These are phyloP conservation scores for Acanthamoeba healyi DNA, from an alignment of 208 protist genomes.

Conservation along the genomic window DNA sequence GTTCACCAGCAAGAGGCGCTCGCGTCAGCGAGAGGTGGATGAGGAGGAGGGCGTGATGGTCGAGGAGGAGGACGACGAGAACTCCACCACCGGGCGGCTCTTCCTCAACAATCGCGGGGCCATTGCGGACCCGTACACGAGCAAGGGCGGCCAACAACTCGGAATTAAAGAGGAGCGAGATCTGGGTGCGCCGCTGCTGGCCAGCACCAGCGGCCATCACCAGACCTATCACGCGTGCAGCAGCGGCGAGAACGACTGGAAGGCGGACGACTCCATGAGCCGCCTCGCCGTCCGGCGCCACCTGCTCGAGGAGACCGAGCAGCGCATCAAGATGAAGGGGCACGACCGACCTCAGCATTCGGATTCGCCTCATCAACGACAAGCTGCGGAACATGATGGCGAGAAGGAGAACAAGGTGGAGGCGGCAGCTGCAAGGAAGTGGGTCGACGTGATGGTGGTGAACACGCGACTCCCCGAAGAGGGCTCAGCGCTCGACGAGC, in stretches of 20 bases:
- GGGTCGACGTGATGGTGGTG: not conserved
- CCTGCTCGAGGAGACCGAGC: conserved; percentile 4
- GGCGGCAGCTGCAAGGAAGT: not conserved
- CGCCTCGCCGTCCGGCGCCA: not conserved
- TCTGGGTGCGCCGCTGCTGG: not conserved
- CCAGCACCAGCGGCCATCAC: not conserved
- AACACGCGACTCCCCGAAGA: not conserved
- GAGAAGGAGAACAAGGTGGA: not conserved
- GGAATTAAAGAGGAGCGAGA: too few relatives aligned
- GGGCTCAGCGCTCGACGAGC: too few relatives aligned
- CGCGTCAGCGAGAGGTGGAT: not conserved
- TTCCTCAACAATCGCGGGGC: not conserved
- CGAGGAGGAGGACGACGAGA: conserved; percentile 13
- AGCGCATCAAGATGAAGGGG: not conserved
- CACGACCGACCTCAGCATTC: not conserved
- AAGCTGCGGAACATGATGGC: not conserved
- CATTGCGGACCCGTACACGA: not conserved
- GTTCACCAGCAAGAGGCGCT: not conserved
- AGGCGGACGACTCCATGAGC: not conserved
- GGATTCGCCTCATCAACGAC: not conserved
- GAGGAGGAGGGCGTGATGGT: conserved; percentile 24
- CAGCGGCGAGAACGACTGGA: not conserved
- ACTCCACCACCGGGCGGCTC: not conserved
- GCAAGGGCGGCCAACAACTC: too few relatives aligned
- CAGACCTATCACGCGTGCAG: not conserved